Evolutionary conservation across 768 basidiomycete genomes (phyloP), one percentile per base, ranked within the genome.

Genomic region (Suillus bovinus): DNA sequence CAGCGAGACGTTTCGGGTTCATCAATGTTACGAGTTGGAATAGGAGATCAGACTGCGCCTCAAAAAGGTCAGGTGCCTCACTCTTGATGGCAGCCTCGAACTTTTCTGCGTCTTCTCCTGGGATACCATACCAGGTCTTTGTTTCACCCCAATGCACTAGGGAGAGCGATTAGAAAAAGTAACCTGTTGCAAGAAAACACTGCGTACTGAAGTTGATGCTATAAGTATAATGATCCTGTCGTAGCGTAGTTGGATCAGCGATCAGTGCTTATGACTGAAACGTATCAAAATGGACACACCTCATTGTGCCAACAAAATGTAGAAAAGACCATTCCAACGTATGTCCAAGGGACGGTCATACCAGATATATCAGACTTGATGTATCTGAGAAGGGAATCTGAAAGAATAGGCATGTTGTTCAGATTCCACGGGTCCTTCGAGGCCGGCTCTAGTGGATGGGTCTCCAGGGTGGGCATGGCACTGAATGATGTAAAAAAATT

Each of bases 221-320:
- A 74, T 95, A 97, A 13, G 96, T 98, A 75, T 97, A 96, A 77
- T 99, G 96, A 77, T 99, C 96, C 89, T 97, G 71, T 14, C 59
- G 60, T 54, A 59, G 66, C 59, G 60, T 54, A 59, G 64, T 55
- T 62, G 64, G 62, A 63, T 74, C 33, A 64, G 61, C 61, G 62
- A 63, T 75, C 29, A 65, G 61, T 61, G 58, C 31, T 54, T 63
- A 64, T 46, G 49, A 61, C 63, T 64, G 61, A 64, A 60, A 69
- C 59, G 63, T 49, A 58, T 62, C 27, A 65, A 64, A 52, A 66
- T 50, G 49, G 64, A 70, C 80, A 61, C 68, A 91, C 92, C 86
- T 94, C 96, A 71, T 99, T 99, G 78, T 99, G 97, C 97, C 97
- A 99, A 73, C 96, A 99, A 76, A 99, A 99, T 3, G 97, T 96